These are phyloP conservation scores for Fusarium verrucosum DNA, from an alignment of 2,329 filamentous ascomycete genomes.

Conservation along the genomic window DNA sequence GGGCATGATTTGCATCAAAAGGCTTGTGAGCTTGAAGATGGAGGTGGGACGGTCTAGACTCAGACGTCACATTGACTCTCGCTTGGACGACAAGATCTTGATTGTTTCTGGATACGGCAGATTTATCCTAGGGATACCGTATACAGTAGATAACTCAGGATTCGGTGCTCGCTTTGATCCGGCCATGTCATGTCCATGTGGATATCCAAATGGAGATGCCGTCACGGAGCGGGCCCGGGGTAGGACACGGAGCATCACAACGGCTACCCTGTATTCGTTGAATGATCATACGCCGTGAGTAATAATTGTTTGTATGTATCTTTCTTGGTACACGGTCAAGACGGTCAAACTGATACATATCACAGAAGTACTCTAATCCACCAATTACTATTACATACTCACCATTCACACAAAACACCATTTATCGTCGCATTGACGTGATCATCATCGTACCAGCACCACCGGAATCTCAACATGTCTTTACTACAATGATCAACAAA, in stretches of 20 bases:
- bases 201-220: constrained; percentile 25
- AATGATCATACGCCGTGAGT: too few species aligned
- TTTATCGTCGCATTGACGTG: constrained; percentile 1
- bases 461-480: background rate
- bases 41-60: constrained; percentile 26
- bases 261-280: constrained; percentile 30
- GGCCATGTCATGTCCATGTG: constrained; percentile 16
- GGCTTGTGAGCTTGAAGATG: background rate
- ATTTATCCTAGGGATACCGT: too few species aligned
- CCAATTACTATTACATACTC: background rate
- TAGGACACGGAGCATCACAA: constrained; percentile 27
- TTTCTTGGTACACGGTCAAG: background rate
- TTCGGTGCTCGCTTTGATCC: constrained; percentile 34
- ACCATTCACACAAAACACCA: constrained; percentile 10
- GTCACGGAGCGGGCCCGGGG: constrained; percentile 31
- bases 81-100: constrained; percentile 1
- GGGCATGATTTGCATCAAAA: constrained; percentile 28
- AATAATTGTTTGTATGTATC: background rate
- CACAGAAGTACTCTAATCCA: background rate
- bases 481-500: constrained; percentile 4
- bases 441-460: constrained; percentile 11
- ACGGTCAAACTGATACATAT: background rate
- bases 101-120: background rate
- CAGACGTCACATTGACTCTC: constrained; percentile 39
- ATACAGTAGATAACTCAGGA: too few species aligned